These are phyloP conservation scores for Curvularia sp. DNA, from an alignment of 2,329 filamentous ascomycete genomes.

Conservation along the genomic window DNA sequence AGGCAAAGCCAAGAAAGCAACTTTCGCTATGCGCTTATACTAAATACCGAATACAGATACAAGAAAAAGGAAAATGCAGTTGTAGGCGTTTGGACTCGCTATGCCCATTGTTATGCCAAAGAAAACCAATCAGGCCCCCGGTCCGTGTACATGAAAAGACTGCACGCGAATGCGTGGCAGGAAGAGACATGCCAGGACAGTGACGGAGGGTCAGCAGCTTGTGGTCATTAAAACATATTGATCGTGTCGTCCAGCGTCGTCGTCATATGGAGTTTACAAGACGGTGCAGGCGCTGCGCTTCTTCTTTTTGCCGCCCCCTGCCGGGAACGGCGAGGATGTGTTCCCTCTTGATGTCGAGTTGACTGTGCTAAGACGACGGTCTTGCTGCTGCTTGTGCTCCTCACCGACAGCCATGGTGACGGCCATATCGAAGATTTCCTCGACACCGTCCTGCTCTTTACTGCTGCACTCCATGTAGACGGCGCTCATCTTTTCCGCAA, in stretches of 20 bases:
- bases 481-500: constrained; percentile 92
- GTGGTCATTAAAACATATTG: constrained; percentile 51
- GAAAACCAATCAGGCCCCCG: constrained; percentile 33
- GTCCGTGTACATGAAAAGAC: constrained; percentile 33
- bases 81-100: constrained; percentile 30
- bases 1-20: constrained; percentile 13
- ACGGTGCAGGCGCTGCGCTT: constrained; percentile 51
- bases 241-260: constrained; percentile 53
- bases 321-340: constrained; percentile 33
- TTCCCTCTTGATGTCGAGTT: constrained; percentile 25
- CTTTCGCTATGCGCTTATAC: constrained; percentile 24
- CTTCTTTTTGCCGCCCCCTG: constrained; percentile 48
- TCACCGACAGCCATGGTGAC: constrained; percentile 89
- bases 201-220: constrained; percentile 34
- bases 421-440: constrained; percentile 93
- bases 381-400: constrained; percentile 53
- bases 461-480: constrained; percentile 98
- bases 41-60: constrained; percentile 49
- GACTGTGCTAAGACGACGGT: constrained; percentile 22
- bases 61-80: constrained; percentile 35
- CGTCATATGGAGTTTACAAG: constrained; percentile 46
- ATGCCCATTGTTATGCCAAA: constrained; percentile 28
- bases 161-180: constrained; percentile 21
- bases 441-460: constrained; percentile 94
- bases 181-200: constrained; percentile 36